Base-by-base conservation (phyloP, 1,139 yeast genomes). In the Wickerhamomyces sp. region DNA sequence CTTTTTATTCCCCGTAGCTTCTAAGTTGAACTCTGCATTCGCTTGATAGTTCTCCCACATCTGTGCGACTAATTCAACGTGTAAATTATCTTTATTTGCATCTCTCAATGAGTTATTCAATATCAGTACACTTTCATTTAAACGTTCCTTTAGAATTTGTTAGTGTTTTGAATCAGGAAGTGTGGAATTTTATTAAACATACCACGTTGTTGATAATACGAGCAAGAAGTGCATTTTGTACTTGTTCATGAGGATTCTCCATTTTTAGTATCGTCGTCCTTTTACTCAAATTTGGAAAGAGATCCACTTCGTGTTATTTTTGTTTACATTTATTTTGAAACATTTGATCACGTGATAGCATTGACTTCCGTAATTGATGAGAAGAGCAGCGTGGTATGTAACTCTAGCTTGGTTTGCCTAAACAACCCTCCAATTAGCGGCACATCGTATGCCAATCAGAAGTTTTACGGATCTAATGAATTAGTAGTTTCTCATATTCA, bases 201-300 rank as follows among this genome's bases (percentile, higher is more conserved):
- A 77, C 87, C 59, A 85, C 77, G 47, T 85, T 85, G 54, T 74
- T 76, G 37, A 84, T 78, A 24, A 87, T 84, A 44, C 96, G 75
- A 17, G 87, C 73, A 39, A 85, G 67, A 28, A 87, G 66, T 14
- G 88, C 88, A 44, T 76, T 81, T 52, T 88, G 96, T 8, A 78
- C 85, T 53, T 83, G 86, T 51, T 85, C 94, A 54, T 87, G 93
- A 4, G 96, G 96, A 51, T 87, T 87, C 61, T 85, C 91, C 94
- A 85, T 82, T 8, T 19, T 25, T 8, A 23, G 10, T 8, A 19
- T n/a, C n/a, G n/a, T n/a, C n/a, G n/a, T n/a, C n/a, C n/a, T n/a
- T n/a, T n/a, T n/a, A n/a, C n/a, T n/a, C n/a, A n/a, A n/a, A n/a
- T n/a, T n/a, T n/a, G n/a, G n/a, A n/a, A n/a, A n/a, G n/a, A n/a